Base-by-base conservation (phyloP, 805 yeast genomes). In the Brettanomyces anomalus region DNA sequence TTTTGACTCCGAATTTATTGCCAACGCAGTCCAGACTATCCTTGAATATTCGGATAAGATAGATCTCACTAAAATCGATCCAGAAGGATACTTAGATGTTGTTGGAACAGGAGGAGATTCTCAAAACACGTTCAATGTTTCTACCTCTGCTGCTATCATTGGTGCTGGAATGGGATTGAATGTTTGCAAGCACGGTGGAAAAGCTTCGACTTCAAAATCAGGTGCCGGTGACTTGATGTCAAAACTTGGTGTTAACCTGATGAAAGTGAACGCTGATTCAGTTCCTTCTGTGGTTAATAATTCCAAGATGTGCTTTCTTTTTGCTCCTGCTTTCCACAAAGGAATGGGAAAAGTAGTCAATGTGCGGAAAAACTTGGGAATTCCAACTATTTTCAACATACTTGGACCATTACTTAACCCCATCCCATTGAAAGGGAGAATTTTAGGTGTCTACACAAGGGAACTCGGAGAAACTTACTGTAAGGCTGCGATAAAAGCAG, bases 61-160 rank as follows among this genome's bases (percentile, higher is more conserved):
- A n/a, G 65, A 71, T 8, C 58, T 70, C 2, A 53, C 62, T 6
- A 51, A 55, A 1, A 72, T 75, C 13, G 74, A 72, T 33, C 53
- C 64, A 1, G 62, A 60, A 1, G 83, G 83, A 0, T 82, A 74
- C 51, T 70, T 82, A 5, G 99, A 93, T 60, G 85, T 93, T 26
- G 99, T 93, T 5, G 99, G 99, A 2, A 93, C 99, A 0, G 99
- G 99, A 21, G 99, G 99, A 14, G 99, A 93, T 58, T 96, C 96
- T 2, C 96, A 93, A 57, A 83, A 93, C 58, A 93, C 99, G 0
- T 93, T 93, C 67, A 93, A 93, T 53, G 98, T 93, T 2, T 83
- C 95, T 14, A 93, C 98, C 0, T 85, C 97, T 3, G 71, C 96
- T 1, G 97, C 97, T 1, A 87, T 93, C 39, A 88, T 93, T 2